These are phyloP conservation scores for Nectriaceae sp. DNA, from an alignment of 2,329 filamentous ascomycete species.

Conservation along the genomic window DNA sequence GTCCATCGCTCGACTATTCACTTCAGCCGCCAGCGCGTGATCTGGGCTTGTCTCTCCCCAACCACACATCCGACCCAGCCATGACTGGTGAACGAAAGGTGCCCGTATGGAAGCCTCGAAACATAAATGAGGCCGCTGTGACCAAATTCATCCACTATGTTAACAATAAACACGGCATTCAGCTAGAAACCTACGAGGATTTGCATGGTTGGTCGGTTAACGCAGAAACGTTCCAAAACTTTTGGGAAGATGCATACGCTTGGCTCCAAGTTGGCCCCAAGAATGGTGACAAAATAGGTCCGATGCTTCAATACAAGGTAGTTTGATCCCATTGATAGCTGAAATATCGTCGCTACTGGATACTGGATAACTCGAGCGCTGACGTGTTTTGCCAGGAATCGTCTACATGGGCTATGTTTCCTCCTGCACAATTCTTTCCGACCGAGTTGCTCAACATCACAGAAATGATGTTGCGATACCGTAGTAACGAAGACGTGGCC, in stretches of 20 bases:
- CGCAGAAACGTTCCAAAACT: constrained; percentile 1
- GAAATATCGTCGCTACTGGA: too few species aligned
- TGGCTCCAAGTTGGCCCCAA: constrained; percentile 6
- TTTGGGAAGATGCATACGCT: constrained; percentile 11
- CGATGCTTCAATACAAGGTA: background rate
- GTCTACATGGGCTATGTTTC: background rate
- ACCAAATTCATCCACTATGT: constrained; percentile 6
- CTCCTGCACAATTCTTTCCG: constrained; percentile 7
- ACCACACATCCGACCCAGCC: too few species aligned
- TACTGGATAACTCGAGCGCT: background rate
- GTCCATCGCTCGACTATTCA: too few species aligned
- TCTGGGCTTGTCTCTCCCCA: too few species aligned
- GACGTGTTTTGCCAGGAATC: background rate
- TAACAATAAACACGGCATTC: background rate
- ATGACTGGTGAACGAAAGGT: too few species aligned
- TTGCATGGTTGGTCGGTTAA: constrained; percentile 10
- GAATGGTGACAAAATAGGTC: background rate
- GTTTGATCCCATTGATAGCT: too few species aligned
- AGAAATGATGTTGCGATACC: constrained; percentile 4
- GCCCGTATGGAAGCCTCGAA: too few species aligned
- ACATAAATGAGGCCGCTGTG: constrained; percentile 2
- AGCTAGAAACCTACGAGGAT: constrained; percentile 5
- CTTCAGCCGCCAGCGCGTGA: too few species aligned
- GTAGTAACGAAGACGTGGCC: constrained; percentile 1
- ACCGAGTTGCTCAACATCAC: constrained; percentile 6